Conservation (phyloP, 768 basidiomycete species). For the Chiua virens region DNA sequence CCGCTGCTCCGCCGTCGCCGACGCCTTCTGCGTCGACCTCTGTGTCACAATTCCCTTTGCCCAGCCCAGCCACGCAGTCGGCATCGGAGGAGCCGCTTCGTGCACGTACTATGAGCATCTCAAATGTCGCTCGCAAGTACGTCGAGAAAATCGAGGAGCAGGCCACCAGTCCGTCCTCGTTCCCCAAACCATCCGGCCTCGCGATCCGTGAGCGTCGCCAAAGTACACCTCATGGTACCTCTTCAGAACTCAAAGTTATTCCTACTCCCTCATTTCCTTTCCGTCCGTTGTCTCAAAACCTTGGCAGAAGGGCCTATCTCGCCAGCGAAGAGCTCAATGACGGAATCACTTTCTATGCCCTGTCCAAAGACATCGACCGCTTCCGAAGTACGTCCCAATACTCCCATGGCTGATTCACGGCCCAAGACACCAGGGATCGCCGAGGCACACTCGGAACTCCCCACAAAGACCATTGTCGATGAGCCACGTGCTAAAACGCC, state of each 20-base stretch:
- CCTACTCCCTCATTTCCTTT: slow-evolving; percentile 16
- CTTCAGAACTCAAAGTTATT: slow-evolving; percentile 15
- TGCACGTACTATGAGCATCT: slow-evolving; percentile 36
- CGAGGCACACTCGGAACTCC: slow-evolving; percentile 15
- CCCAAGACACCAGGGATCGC: slow-evolving; percentile 11
- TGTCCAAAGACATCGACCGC: slow-evolving; percentile 19
- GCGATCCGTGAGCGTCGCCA: slow-evolving; percentile 49
- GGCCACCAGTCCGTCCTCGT: slow-evolving; percentile 30
- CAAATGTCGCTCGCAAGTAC: slow-evolving; percentile 33
- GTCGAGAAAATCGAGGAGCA: slow-evolving; percentile 42
- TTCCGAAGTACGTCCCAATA: slow-evolving; percentile 22
- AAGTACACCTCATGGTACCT: slow-evolving; percentile 42
- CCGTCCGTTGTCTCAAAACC: slow-evolving; percentile 21
- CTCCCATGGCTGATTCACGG: slow-evolving; percentile 16
- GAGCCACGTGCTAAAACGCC: slow-evolving; percentile 25
- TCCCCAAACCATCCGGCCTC: slow-evolving; percentile 22
- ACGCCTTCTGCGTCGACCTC: slow-evolving; percentile 5
- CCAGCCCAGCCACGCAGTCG: slow-evolving; percentile 7
- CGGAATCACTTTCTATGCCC: slow-evolving; percentile 23
- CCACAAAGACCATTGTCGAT: slow-evolving; percentile 10
- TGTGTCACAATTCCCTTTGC: not conserved
- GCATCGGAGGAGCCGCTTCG: slow-evolving; percentile 17
- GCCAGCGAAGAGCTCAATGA: slow-evolving; percentile 11
- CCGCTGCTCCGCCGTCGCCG: slow-evolving; percentile 4
- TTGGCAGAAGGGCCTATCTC: slow-evolving; percentile 7